These are phyloP conservation scores for Schoenoplectus triqueter DNA, from an alignment of 202 grass and related monocot genomes.

Conservation along the genomic window DNA sequence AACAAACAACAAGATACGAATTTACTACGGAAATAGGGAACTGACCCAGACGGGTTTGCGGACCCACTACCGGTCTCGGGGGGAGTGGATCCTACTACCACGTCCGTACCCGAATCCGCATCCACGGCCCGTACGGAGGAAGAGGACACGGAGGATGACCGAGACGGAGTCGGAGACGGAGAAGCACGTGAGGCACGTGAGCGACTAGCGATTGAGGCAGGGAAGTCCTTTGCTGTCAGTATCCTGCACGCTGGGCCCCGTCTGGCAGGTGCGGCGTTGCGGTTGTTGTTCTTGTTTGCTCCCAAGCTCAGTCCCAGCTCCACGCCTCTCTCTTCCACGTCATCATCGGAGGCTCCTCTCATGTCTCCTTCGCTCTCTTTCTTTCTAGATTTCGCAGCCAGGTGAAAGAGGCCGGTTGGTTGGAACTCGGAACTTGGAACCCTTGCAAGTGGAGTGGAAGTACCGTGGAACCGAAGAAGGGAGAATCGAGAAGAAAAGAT, in stretches of 20 bases:
- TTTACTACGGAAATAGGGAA: too few relatives aligned
- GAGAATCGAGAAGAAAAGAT: not conserved
- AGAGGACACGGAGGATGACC: slow-evolving; percentile 39
- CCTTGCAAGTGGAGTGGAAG: not conserved
- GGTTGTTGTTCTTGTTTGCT: slow-evolving; percentile 21
- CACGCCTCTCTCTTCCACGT: slow-evolving; percentile 28
- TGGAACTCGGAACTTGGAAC: not conserved
- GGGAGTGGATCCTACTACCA: slow-evolving; percentile 15
- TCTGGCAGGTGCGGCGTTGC: not conserved
- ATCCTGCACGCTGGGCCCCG: slow-evolving; percentile 38
- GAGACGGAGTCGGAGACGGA: slow-evolving; percentile 37
- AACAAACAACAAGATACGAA: too few relatives aligned
- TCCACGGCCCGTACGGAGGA: not conserved
- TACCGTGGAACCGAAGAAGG: not conserved
- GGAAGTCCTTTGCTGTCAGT: slow-evolving; percentile 48
- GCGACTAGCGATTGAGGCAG: slow-evolving; percentile 8
- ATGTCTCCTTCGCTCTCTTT: not conserved
- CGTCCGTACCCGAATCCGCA: not conserved
- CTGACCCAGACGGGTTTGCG: slow-evolving; percentile 26
- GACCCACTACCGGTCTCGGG: slow-evolving; percentile 28
- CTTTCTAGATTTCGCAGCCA: not conserved
- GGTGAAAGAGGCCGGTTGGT: not conserved
- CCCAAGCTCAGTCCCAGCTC: slow-evolving; percentile 44
- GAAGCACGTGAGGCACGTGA: slow-evolving; percentile 40
- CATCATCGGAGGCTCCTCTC: slow-evolving; percentile 32